Evolutionary conservation across 169 alveolate species (phyloP).

Genomic region (Ichthyophthirius multifiliis): DNA sequence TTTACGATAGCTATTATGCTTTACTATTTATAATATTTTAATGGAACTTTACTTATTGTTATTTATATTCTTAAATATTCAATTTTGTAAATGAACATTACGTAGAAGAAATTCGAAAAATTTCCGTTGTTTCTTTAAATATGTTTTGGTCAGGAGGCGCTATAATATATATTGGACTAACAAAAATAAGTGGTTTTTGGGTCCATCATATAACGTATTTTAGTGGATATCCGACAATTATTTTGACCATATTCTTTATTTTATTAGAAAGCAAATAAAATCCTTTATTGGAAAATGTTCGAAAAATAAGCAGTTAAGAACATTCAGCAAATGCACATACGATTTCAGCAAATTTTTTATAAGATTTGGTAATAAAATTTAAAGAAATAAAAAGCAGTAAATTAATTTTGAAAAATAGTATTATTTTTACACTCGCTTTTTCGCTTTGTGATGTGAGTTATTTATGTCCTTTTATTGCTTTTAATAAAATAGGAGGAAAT

Average conservation of each 20-base stretch:
- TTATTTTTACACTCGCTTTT: neutral
- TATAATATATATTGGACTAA: neutral
- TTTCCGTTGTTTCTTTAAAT: neutral
- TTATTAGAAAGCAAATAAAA: no score
- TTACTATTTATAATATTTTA: neutral
- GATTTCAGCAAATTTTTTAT: neutral
- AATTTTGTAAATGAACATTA: neutral
- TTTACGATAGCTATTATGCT: neutral
- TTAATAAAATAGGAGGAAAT: neutral
- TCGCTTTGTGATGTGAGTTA: neutral
- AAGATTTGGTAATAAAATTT: neutral
- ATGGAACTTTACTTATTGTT: neutral
- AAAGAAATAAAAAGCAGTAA: neutral
- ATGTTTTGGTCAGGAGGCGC: conserved; percentile 8
- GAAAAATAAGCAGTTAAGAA: no score
- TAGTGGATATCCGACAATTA: neutral
- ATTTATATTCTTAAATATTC: neutral
- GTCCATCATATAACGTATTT: neutral
- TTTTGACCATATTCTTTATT: neutral
- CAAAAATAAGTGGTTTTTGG: neutral
- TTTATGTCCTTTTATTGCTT: neutral
- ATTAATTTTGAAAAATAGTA: neutral
- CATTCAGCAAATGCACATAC: no score
- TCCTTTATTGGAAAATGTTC: no score
- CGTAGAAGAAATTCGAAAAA: neutral